Evolutionary conservation across 2,329 filamentous ascomycete genomes (phyloP).

Genomic region (Penicillium freii): DNA sequence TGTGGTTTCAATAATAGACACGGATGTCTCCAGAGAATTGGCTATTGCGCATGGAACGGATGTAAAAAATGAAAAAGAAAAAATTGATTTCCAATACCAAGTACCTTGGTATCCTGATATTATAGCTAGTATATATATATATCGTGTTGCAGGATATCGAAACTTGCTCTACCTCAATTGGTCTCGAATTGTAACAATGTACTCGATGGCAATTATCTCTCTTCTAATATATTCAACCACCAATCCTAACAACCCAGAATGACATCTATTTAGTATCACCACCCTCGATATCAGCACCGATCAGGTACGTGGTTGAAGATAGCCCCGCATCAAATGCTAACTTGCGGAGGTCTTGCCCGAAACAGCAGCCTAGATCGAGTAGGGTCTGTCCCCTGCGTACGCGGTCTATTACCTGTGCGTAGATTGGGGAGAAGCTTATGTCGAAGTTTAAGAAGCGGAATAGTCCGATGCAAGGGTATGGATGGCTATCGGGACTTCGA

Average conservation of each 20-base stretch:
- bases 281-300: not conserved
- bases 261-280: not conserved
- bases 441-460: not conserved
- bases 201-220: no score
- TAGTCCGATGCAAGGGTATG: not conserved
- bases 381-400: not conserved
- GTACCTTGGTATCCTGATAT: not conserved
- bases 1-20: not conserved
- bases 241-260: no score
- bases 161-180: not conserved
- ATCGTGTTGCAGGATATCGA: no score
- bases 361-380: not conserved
- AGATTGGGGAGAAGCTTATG: not conserved
- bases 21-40: not conserved
- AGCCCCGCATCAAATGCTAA: not conserved
- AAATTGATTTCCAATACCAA: not conserved
- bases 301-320: not conserved
- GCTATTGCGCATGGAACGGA: not conserved
- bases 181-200: no score
- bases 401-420: not conserved
- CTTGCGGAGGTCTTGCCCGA: not conserved
- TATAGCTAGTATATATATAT: not conserved
- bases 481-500: not conserved
- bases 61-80: not conserved
- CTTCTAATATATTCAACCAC: no score